Evolutionary conservation across 345 rosid genomes (phyloP).

Genomic region (Streptanthus diversifolius): DNA sequence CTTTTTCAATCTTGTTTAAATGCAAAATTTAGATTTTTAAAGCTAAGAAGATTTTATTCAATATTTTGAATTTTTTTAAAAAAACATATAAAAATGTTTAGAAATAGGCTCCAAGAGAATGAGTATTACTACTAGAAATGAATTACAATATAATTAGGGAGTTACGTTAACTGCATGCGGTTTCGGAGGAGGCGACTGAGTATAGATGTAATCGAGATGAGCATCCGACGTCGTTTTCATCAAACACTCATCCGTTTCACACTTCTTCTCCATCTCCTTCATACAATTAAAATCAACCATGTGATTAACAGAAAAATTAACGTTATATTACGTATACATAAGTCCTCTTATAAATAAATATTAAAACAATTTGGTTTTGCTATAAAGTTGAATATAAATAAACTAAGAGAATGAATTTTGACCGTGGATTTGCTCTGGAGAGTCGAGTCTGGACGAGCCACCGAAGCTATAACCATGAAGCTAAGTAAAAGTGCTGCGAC

Average conservation of each 20-base stretch:
- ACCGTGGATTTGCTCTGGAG: conserved; percentile 12
- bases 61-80: too few species aligned
- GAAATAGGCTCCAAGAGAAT: too few species aligned
- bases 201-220: conserved; percentile 28
- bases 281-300: background rate
- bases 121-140: background rate
- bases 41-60: background rate
- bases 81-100: too few species aligned
- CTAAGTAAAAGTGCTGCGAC: conserved; percentile 11
- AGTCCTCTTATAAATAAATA: too few species aligned
- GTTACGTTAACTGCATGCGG: background rate
- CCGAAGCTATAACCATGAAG: conserved; percentile 18
- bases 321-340: background rate
- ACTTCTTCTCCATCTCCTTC: conserved; percentile 5
- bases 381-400: background rate
- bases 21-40: background rate
- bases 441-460: conserved; percentile 18
- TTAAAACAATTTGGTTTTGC: background rate
- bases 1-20: background rate
- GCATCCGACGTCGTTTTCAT: conserved; percentile 17
- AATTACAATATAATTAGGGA: background rate
- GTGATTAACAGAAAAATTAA: background rate
- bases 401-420: background rate
- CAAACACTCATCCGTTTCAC: conserved; percentile 28
- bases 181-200: background rate